These are phyloP conservation scores for Exophiala viscosa DNA, from an alignment of 2,329 filamentous ascomycete genomes.

Conservation along the genomic window DNA sequence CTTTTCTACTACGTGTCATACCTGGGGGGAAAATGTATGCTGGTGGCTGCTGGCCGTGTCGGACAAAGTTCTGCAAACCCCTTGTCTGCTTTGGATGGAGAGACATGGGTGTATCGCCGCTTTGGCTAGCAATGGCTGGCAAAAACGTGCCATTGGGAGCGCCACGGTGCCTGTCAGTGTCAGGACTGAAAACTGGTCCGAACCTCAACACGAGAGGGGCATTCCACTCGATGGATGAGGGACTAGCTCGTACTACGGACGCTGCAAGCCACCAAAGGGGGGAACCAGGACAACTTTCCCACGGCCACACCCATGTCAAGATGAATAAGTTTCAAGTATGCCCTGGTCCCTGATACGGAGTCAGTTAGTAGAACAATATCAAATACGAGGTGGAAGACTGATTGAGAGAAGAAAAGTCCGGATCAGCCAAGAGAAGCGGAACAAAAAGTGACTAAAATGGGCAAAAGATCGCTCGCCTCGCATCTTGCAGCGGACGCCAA, in stretches of 20 bases:
- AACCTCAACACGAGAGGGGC: neutral
- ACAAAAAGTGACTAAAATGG: neutral
- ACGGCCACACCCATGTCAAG: too few relatives aligned
- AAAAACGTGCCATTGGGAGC: neutral
- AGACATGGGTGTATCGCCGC: neutral
- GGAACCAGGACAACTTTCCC: too few relatives aligned
- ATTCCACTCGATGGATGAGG: neutral
- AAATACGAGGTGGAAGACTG: too few relatives aligned
- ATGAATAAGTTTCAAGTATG: too few relatives aligned
- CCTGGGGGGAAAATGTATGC: slow-evolving; percentile 1
- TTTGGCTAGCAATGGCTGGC: neutral
- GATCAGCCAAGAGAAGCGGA: slow-evolving; percentile 7
- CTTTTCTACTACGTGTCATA: slow-evolving; percentile 15
- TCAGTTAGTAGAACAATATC: too few relatives aligned
- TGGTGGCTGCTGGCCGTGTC: neutral
- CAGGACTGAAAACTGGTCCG: neutral
- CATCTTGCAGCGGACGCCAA: neutral
- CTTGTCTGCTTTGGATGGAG: neutral
- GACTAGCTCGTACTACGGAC: too few relatives aligned
- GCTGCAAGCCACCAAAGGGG: too few relatives aligned
- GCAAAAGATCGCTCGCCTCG: neutral
- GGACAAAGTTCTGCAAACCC: neutral
- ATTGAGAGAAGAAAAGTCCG: slow-evolving; percentile 4
- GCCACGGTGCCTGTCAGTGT: neutral
- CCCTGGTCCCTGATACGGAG: too few relatives aligned